A percentile compares a stretch with the other conserved stretches of the same genome.
Conservation (phyloP, 2,329 filamentous ascomycete species). For the Aspergillus jensenii region DNA sequence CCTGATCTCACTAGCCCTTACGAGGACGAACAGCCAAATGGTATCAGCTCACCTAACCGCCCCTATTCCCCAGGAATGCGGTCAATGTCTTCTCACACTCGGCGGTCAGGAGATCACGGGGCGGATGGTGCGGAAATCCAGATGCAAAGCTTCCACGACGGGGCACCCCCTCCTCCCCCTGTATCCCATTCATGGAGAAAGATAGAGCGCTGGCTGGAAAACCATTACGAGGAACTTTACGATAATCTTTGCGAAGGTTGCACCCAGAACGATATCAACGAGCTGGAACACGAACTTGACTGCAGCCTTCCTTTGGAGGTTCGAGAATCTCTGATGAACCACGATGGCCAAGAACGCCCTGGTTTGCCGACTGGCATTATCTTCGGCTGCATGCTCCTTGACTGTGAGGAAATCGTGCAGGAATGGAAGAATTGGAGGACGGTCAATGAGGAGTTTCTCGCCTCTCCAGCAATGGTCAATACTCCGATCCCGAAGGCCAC, state of each 20-base stretch:
- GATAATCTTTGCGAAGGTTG: conserved; percentile 92
- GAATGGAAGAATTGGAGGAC: conserved; percentile 96
- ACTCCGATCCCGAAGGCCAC: conserved; percentile 71
- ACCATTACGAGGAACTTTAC: conserved; percentile 90
- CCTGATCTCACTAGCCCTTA: conserved; percentile 79
- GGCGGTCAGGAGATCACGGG: conserved; percentile 59
- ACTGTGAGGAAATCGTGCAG: conserved; percentile 97
- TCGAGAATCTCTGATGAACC: conserved; percentile 82
- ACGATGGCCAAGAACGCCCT: conserved; percentile 96
- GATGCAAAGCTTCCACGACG: conserved; percentile 94
- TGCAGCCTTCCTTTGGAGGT: conserved; percentile 92
- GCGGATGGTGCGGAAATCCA: conserved; percentile 84
- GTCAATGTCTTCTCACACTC: conserved; percentile 68
- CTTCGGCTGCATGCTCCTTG: conserved; percentile 91
- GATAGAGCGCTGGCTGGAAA: conserved; percentile 91
- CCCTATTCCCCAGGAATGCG: conserved; percentile 90
- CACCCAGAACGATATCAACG: conserved; percentile 92
- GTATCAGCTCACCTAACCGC: conserved; percentile 58
- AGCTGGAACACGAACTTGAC: conserved; percentile 92
- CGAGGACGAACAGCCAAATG: conserved; percentile 65
- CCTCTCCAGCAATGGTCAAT: conserved; percentile 53
- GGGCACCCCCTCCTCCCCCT: conserved; percentile 83
- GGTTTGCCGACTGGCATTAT: conserved; percentile 88
- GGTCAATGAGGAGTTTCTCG: conserved; percentile 86
- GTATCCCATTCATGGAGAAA: conserved; percentile 87